Evolutionary conservation across 495 filamentous ascomycete genomes (phyloP).

Genomic region (Elaphomyces granulatus): DNA sequence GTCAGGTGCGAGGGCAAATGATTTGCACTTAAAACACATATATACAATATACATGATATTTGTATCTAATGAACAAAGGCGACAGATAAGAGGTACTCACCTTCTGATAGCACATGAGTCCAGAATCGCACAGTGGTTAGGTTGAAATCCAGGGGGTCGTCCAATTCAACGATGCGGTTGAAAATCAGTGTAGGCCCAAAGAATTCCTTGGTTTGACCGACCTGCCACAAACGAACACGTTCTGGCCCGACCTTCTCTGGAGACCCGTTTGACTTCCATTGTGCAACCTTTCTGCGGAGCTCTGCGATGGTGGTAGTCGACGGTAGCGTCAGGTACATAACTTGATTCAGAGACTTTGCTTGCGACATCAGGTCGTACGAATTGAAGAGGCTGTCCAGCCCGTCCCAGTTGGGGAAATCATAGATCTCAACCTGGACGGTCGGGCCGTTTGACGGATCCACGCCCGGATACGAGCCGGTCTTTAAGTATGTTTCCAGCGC

Average conservation of each 20-base stretch:
- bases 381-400: slow-evolving; percentile 27
- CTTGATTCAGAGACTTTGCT: slow-evolving; percentile 23
- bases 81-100: slow-evolving; percentile 11
- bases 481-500: slow-evolving; percentile 27
- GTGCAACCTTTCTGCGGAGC: slow-evolving; percentile 30
- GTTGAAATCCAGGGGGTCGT: slow-evolving; percentile 19
- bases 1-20: no score
- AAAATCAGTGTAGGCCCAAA: slow-evolving; percentile 25
- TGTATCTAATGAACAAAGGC: no score
- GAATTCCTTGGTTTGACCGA: slow-evolving; percentile 25
- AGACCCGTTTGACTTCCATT: slow-evolving; percentile 16
- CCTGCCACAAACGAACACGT: slow-evolving; percentile 30
- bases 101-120: slow-evolving; percentile 31
- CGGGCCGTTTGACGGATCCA: slow-evolving; percentile 4
- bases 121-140: slow-evolving; percentile 24
- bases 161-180: slow-evolving; percentile 23
- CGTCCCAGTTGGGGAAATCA: slow-evolving; percentile 21
- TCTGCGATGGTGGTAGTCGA: slow-evolving; percentile 24
- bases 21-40: no score
- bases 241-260: slow-evolving; percentile 19
- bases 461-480: slow-evolving; percentile 13
- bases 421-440: slow-evolving; percentile 30
- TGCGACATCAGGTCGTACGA: slow-evolving; percentile 33
- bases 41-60: no score
- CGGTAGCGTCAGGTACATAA: slow-evolving; percentile 31